Conservation (phyloP, 2,329 filamentous ascomycete genomes). For the Xylariaceae sp. region DNA sequence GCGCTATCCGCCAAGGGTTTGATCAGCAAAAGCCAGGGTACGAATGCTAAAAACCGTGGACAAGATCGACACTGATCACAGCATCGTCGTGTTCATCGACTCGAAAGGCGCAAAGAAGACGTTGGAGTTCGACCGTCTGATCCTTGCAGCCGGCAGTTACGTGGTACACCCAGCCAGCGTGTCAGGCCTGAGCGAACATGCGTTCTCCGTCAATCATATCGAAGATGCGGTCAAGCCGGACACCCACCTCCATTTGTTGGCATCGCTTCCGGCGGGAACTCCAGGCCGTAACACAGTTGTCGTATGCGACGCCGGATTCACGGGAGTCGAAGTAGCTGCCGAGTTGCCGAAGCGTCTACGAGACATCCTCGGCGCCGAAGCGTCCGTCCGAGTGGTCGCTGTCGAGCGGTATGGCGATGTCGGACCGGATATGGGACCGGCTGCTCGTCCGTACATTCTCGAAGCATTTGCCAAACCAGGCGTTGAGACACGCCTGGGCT, state of each 20-base stretch:
- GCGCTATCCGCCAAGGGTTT: conserved; percentile 14
- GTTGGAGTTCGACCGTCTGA: conserved; percentile 11
- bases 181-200: conserved; percentile 8
- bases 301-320: conserved; percentile 16
- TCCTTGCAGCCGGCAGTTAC: conserved; percentile 15
- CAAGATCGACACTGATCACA: conserved; percentile 7
- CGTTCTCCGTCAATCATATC: conserved; percentile 16
- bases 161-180: conserved; percentile 12
- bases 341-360: conserved; percentile 16
- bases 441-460: conserved; percentile 9
- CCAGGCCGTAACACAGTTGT: conserved; percentile 15
- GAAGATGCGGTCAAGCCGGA: conserved; percentile 17
- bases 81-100: conserved; percentile 9
- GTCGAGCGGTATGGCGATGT: conserved; percentile 11
- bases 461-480: conserved; percentile 10
- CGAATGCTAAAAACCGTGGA: conserved; percentile 7
- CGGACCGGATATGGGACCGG: conserved; percentile 8
- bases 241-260: conserved; percentile 14
- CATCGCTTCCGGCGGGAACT: conserved; percentile 11
- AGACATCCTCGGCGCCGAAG: conserved; percentile 6
- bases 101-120: conserved; percentile 3
- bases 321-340: conserved; percentile 14
- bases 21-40: conserved; percentile 8
- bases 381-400: conserved; percentile 8
- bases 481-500: conserved; percentile 7